Evolutionary conservation across 768 basidiomycete genomes (phyloP), one percentile per base, ranked within the genome.

Genomic region (Macrolepiota dolichaula): DNA sequence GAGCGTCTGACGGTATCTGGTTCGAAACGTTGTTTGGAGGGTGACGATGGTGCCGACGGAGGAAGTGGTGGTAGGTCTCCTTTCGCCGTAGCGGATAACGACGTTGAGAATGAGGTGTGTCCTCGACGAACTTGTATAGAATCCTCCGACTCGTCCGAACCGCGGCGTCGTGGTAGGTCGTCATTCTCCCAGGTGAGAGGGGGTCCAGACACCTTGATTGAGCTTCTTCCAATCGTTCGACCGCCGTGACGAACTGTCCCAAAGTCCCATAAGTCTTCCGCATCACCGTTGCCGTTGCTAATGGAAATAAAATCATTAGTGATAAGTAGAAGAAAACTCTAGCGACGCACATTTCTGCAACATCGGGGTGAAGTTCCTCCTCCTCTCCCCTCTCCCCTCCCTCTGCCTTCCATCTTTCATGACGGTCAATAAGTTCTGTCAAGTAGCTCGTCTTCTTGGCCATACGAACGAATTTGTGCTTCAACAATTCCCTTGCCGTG

Each of bases 181-280:
- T 90, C 82, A 76, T 88, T 89, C 70, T 92, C 90, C 88, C 89
- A 91, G n/a, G 88, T 89, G 27, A 89, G 74, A 22, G 86, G 84
- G 15, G 87, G 87, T 1, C 88, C 88, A 42, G 87, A 82, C 44
- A 82, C 76, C 55, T 81, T 81, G 64, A 85, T 74, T 59, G 82
- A 81, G 66, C 80, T 83, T 55, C 87, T 82, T n/a, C 91, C 91
- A 50, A 92, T 80, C 15, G 92, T 92, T 65, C 81, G 76, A 49
- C 80, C 75, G 46, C 84, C 84, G 68, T 94, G 88, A 59, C 92
- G 90, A 50, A 98, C 89, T 7, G 96, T 98, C 13, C 96, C 96
- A 74, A 98, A 97, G 71, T 98, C 96, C 96, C 96, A 98, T 36
- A 98, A 76, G 64, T 96, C 94, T 55, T 92, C 92, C 2, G 82